phyloP scores from a whole-genome alignment of 495 filamentous ascomycete genomes.

The Daldinia vernicosa region DNA sequence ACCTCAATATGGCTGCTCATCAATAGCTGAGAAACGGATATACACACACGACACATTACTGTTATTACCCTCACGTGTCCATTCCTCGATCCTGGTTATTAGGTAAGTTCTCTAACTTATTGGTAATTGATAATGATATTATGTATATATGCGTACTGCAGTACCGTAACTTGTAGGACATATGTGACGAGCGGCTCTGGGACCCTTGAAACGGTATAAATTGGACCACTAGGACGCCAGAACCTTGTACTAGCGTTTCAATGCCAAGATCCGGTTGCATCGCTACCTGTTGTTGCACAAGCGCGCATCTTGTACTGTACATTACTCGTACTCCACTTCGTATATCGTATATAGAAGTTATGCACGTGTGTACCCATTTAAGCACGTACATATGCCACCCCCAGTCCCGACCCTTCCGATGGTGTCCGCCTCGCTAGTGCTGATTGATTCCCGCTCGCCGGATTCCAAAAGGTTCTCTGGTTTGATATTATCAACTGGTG shows the following conservation, averaged over 20 bases:
- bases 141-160: slow-evolving; percentile 17
- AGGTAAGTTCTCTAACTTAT: slow-evolving; percentile 3
- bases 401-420: slow-evolving; percentile 27
- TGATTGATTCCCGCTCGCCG: slow-evolving; percentile 4
- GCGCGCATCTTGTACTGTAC: slow-evolving; percentile 14
- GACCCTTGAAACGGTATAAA: slow-evolving; percentile 6
- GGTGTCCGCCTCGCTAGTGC: slow-evolving; percentile 2
- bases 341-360: slow-evolving; percentile 11
- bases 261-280: slow-evolving; percentile 36
- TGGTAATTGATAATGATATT: slow-evolving; percentile 1
- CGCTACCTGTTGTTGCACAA: slow-evolving; percentile 28
- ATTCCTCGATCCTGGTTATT: slow-evolving; percentile 30
- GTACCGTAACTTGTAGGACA: not conserved
- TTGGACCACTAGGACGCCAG: slow-evolving; percentile 9
- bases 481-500: slow-evolving; percentile 3
- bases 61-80: slow-evolving; percentile 30
- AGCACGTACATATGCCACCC: slow-evolving; percentile 5
- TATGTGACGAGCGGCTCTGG: slow-evolving; percentile 36
- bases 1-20: not conserved
- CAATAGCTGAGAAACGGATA: not conserved
- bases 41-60: not conserved
- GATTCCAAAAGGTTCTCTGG: not conserved
- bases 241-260: slow-evolving; percentile 14
- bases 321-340: slow-evolving; percentile 13
- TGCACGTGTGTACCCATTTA: slow-evolving; percentile 12